Evolutionary conservation across 192 early-diverging fungal species (phyloP).

Genomic region (Podila epigama): DNA sequence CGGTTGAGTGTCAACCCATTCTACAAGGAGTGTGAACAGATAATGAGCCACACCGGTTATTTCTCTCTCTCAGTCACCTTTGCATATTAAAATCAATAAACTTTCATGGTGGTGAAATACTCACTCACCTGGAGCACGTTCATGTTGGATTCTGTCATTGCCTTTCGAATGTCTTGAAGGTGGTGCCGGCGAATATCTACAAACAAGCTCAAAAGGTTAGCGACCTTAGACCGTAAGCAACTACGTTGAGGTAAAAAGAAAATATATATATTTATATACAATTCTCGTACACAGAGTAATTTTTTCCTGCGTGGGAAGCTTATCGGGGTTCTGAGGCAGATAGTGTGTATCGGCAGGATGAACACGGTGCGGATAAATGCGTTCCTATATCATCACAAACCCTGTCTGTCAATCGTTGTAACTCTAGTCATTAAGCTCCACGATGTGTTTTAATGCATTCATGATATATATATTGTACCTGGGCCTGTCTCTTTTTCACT

Average conservation of each 20-base stretch:
- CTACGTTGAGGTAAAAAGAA: too few species aligned
- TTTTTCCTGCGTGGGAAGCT: constrained; percentile 18
- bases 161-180: constrained; percentile 18
- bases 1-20: constrained; percentile 8
- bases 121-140: constrained; percentile 11
- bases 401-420: too few species aligned
- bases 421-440: too few species aligned
- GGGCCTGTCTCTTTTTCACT: constrained; percentile 13
- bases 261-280: background rate
- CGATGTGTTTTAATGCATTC: too few species aligned
- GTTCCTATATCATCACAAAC: constrained; percentile 3
- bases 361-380: constrained; percentile 18
- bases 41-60: too few species aligned
- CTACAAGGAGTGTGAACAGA: too few species aligned
- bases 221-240: background rate
- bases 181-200: constrained; percentile 32
- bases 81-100: too few species aligned
- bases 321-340: constrained; percentile 26
- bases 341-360: constrained; percentile 28
- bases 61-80: too few species aligned
- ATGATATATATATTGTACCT: background rate
- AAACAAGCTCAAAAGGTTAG: background rate
- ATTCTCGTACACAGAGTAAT: constrained; percentile 10
- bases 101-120: too few species aligned
- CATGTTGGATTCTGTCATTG: constrained; percentile 10